Evolutionary conservation across 257 asterid species (phyloP).

Genomic region (Solanum neorickii): DNA sequence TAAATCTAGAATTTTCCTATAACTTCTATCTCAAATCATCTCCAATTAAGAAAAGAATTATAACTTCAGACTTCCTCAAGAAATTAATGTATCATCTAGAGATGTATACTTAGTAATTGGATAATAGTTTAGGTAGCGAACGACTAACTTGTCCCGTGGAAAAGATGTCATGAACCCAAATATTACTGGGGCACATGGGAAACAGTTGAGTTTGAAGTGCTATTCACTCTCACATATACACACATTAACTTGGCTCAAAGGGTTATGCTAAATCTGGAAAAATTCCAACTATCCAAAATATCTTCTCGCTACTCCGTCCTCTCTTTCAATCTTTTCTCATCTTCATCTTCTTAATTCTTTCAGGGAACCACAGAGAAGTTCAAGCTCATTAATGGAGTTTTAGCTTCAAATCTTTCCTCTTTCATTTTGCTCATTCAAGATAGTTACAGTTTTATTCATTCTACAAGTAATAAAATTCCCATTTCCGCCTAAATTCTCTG

Average conservation of each 20-base stretch:
- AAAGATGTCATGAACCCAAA: background rate
- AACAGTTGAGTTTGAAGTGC: background rate
- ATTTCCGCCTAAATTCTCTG: background rate
- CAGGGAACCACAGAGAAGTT: background rate
- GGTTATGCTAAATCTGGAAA: background rate
- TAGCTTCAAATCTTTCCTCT: background rate
- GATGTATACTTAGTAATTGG: background rate
- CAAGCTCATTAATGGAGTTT: background rate
- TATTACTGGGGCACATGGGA: background rate
- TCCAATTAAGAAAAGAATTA: background rate
- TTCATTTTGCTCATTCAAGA: background rate
- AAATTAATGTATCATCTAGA: background rate
- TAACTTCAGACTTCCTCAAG: background rate
- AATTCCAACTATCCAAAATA: background rate
- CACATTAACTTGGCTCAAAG: background rate
- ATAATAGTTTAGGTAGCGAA: background rate
- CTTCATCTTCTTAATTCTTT: background rate
- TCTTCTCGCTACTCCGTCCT: background rate
- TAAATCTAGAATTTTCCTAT: background rate
- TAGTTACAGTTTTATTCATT: background rate
- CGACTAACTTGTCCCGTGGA: background rate
- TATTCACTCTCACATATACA: background rate
- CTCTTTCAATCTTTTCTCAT: background rate
- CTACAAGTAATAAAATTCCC: background rate
- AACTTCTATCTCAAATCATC: background rate